Base-by-base conservation (phyloP, 2,329 filamentous ascomycete species). In the Stagonosporopsis cucurbitacearum region DNA sequence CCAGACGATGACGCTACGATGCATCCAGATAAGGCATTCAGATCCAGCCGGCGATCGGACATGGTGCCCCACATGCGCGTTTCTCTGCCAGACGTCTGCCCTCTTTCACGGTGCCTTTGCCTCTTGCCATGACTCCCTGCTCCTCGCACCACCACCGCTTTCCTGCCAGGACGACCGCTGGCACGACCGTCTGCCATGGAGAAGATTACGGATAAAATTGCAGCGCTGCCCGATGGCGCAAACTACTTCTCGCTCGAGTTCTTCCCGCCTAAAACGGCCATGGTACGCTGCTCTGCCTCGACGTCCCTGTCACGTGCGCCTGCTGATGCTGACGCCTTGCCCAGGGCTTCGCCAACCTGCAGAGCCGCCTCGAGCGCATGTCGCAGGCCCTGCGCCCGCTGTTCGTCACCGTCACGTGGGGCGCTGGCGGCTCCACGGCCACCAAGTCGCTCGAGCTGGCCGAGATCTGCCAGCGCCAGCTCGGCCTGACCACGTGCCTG, bases 341-440 rank as follows among this genome's bases (percentile, higher is more conserved):
- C 33, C 47, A 85, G 84, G 95, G 95, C 63, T 96, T 95, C 70
- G 89, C 91, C 60, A 99, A 99, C 76, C 86, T 99, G 51, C 90
- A 94, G 73, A 90, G 91, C 63, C 92, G 95, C 72, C 86, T 99
- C 56, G 90, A 96, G 75, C 92, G 95, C 74, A 98, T 99, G 95
- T 88, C 95, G 45, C 87, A 91, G 62, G 93, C 92, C 13, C 83
- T 99, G 55, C 89, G 91, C 13, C 95, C 95, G 39, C 84, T 98
- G 41, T 99, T 99, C 72, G 91, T 99, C 59, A 98, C 93, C 55
- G 92, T 99, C 47, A 99, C 95, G 48, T 99, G 95, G 95, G 95
- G 95, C 47, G 95, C 95, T 23, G 95, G 95, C 58, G 95, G 95
- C 48, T 96, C 90, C 62, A 99, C 95, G 0, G 89, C 92, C 4